Conservation (phyloP, 192 early-diverging fungal species). For the Gamsiella multidivaricata region DNA sequence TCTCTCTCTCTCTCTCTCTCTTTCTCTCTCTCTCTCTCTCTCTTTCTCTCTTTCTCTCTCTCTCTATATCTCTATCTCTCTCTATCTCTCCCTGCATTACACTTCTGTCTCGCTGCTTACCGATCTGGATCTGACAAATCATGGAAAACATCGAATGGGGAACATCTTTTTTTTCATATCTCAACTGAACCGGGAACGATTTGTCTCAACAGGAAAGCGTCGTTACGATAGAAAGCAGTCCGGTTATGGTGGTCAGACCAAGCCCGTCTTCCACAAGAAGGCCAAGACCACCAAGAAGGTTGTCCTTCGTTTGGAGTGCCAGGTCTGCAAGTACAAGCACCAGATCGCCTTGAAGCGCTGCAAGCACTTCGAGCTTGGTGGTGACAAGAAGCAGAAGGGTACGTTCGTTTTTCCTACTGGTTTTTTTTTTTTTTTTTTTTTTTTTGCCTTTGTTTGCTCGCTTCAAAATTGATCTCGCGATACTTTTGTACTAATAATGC, state of each 20-base stretch:
- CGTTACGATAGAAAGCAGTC: constrained; percentile 99
- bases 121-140: background rate
- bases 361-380: constrained; percentile 99
- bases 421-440: constrained; percentile 12
- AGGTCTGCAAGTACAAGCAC: constrained; percentile 98
- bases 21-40: background rate
- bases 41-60: background rate
- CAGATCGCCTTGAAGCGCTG: constrained; percentile 98
- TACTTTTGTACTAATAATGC: too few species aligned
- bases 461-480: background rate
- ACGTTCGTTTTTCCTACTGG: constrained; percentile 5
- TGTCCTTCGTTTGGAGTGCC: constrained; percentile 98
- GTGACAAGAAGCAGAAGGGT: constrained; percentile 96
- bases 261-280: constrained; percentile 99
- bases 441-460: background rate
- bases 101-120: background rate
- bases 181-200: background rate
- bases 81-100: too few species aligned
- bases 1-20: too few species aligned
- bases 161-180: background rate
- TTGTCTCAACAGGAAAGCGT: constrained; percentile 69
- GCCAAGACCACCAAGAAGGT: constrained; percentile 99
- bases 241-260: constrained; percentile 99
- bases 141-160: background rate
- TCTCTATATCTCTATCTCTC: too few species aligned